Evolutionary conservation across 2,329 filamentous ascomycete species (phyloP), one percentile per base, ranked within the genome.

Genomic region (Thermothelomyces thermophilus): DNA sequence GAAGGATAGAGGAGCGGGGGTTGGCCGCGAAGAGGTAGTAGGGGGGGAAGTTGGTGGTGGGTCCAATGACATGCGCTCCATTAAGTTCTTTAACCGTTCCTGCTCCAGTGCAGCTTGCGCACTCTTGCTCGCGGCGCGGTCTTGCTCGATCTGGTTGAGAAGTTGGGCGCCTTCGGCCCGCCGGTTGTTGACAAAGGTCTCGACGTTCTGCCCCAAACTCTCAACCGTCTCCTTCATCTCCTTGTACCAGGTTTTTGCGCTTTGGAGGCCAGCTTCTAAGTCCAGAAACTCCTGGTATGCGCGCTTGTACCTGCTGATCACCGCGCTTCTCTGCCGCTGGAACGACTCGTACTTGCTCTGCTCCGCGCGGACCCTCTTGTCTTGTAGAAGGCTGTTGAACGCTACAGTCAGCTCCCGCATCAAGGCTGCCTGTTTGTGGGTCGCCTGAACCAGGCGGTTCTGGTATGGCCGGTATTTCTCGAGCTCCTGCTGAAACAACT

Each of bases 51-150:
- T 68, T 2, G 75, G 35, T 65, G 50, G 70, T 41, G 77, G 73
- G n/a, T 91, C 88, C 70, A 96, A 85, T 1, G 90, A 90, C 82
- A 97, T 91, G 47, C 90, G 82, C 63, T 96, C 90, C 93, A 98
- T 97, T 35, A 98, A 73, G 36, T 87, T 86, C 50, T 87, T 83
- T 49, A 98, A 71, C 48, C 91, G 81, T 62, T 95, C 89, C 50
- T 88, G 84, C 65, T 97, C 91, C 46, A 86, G 76, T 60, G 95
- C 90, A 28, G 90, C 89, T 51, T 79, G 75, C 3, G 72, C 69
- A 45, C 64, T 70, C 65, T 79, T 77, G 63, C 66, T 84, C 44
- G 76, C 80, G 4, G 80, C 77, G 61, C 84, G 84, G 44, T 86
- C 82, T 58, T 86, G 83, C 66, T 95, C 90, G 56, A 98, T 98